phyloP scores from a whole-genome alignment of 2,329 filamentous ascomycete species.

The Ampelomyces quisqualis region DNA sequence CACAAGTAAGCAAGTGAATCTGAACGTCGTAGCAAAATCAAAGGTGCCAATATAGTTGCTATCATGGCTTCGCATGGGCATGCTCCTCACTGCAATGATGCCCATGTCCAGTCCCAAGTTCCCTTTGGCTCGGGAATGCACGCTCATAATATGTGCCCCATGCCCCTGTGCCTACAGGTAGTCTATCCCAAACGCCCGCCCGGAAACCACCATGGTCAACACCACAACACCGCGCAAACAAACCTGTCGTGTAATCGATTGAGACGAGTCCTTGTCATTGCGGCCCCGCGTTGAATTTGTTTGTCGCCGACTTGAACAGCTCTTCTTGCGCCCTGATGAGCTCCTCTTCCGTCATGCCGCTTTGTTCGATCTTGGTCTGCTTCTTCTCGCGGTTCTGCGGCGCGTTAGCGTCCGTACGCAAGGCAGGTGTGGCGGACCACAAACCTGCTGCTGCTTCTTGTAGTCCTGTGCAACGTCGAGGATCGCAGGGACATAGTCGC shows the following conservation, averaged over 20 bases:
- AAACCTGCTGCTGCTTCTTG: constrained; percentile 87
- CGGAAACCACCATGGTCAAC: constrained; percentile 17
- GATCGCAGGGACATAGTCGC: constrained; percentile 87
- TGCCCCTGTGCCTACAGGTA: no score
- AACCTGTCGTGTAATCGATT: constrained; percentile 6
- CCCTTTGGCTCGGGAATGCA: background rate
- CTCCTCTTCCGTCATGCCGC: constrained; percentile 87
- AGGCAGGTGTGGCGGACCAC: constrained; percentile 26
- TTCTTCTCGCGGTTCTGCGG: constrained; percentile 88
- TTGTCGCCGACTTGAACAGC: constrained; percentile 79
- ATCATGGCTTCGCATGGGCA: no score
- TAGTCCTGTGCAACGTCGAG: constrained; percentile 85
- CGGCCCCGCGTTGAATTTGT: constrained; percentile 63
- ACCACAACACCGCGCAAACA: constrained; percentile 27
- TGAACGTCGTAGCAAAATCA: no score
- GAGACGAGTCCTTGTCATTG: constrained; percentile 33
- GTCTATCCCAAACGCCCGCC: constrained; percentile 27
- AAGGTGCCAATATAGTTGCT: no score
- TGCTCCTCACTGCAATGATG: no score
- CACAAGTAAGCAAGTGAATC: constrained; percentile 4
- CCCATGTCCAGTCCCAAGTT: no score
- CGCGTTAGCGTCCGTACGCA: constrained; percentile 14
- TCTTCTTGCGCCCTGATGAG: constrained; percentile 86
- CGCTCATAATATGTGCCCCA: constrained; percentile 1
- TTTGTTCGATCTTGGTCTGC: constrained; percentile 94